Evolutionary conservation across 345 rosid species (phyloP).

Genomic region (Heritiera fomes): DNA sequence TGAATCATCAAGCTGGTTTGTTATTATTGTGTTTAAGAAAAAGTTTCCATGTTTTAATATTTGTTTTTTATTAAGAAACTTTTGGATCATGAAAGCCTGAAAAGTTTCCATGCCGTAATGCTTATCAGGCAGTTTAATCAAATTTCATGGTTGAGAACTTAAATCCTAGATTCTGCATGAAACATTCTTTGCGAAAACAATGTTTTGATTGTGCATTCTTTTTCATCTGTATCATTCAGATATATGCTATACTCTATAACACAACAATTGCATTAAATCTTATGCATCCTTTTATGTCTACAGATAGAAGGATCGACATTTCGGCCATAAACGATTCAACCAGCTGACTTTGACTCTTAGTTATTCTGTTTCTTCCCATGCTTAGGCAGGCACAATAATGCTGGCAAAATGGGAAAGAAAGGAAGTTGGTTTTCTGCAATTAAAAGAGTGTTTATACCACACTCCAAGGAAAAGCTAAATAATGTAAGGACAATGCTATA

Average conservation of each 20-base stretch:
- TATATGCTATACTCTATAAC: not conserved
- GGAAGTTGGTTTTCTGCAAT: conserved; percentile 96
- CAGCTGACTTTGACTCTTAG: conserved; percentile 24
- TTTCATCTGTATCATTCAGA: not conserved
- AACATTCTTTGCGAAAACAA: not conserved
- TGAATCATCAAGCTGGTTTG: not conserved
- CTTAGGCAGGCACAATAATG: conserved; percentile 58
- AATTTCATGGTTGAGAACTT: not conserved
- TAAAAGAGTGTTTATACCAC: conserved; percentile 71
- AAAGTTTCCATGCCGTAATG: not conserved
- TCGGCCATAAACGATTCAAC: not conserved
- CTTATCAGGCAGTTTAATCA: not conserved
- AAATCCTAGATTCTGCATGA: not conserved
- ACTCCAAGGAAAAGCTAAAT: conserved; percentile 69
- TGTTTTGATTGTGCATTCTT: not conserved
- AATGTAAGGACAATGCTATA: conserved; percentile 49
- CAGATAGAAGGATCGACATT: conserved; percentile 7
- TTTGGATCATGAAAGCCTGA: not conserved
- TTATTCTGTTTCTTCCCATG: conserved; percentile 24
- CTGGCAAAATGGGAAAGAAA: conserved; percentile 83
- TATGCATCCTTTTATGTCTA: not conserved
- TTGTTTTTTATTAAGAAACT: conserved; percentile 9
- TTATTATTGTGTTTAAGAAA: not conserved
- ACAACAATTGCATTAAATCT: not conserved
- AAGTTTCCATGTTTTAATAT: not conserved